phyloP scores from a whole-genome alignment of 2,329 filamentous ascomycete genomes.

The Fusarium pilosicola region DNA sequence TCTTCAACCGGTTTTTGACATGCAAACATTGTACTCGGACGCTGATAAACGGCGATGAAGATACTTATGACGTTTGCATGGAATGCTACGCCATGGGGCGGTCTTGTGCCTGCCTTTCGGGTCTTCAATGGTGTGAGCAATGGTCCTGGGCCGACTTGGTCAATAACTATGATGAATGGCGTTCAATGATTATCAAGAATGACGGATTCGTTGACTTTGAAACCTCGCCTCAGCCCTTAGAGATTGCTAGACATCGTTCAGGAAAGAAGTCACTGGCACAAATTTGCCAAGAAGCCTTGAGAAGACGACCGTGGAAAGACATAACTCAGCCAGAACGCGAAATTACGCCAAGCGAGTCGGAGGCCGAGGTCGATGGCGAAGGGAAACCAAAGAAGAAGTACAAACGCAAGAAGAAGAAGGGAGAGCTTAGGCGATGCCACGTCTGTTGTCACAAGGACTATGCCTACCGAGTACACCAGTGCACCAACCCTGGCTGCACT shows the following conservation, averaged over 20 bases:
- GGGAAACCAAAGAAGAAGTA: slow-evolving; percentile 70
- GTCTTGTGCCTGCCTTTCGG: slow-evolving; percentile 88
- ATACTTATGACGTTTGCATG: slow-evolving; percentile 97
- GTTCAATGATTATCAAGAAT: slow-evolving; percentile 78
- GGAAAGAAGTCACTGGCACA: slow-evolving; percentile 86
- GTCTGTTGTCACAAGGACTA: slow-evolving; percentile 84
- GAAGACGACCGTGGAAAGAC: slow-evolving; percentile 82
- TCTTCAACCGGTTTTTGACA: slow-evolving; percentile 96
- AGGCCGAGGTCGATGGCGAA: slow-evolving; percentile 72
- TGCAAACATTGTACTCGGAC: slow-evolving; percentile 83
- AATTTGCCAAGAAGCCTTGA: slow-evolving; percentile 91
- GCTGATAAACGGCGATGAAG: slow-evolving; percentile 73
- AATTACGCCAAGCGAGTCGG: slow-evolving; percentile 60
- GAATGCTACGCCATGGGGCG: slow-evolving; percentile 98
- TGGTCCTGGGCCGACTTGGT: slow-evolving; percentile 85
- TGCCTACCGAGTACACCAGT: slow-evolving; percentile 85
- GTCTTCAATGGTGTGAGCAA: slow-evolving; percentile 90
- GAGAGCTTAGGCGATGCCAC: slow-evolving; percentile 74
- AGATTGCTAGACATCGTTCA: slow-evolving; percentile 72
- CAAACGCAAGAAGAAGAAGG: slow-evolving; percentile 63
- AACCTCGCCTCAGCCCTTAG: slow-evolving; percentile 74
- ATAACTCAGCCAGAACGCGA: slow-evolving; percentile 69
- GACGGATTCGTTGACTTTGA: slow-evolving; percentile 73
- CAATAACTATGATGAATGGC: slow-evolving; percentile 84
- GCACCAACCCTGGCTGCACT: slow-evolving; percentile 74